Evolutionary conservation across 495 filamentous ascomycete species (phyloP), one percentile per base, ranked within the genome.

Genomic region (Penicillium samsonianum): DNA sequence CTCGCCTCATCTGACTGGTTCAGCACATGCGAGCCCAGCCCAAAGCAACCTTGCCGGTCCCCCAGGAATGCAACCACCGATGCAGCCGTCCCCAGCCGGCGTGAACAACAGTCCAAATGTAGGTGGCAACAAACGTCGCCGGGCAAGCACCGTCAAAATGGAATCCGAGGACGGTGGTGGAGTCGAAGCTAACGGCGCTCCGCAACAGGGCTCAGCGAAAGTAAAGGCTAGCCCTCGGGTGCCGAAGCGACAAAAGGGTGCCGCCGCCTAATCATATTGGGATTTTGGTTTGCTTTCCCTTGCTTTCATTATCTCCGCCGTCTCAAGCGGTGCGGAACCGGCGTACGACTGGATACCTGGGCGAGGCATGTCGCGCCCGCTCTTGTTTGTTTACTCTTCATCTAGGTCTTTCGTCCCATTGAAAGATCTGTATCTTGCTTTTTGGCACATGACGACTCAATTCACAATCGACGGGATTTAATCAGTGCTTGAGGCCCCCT

Each of bases 101-200:
- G 87, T 89, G 7, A 95, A 90, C 67, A 93, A 92, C 4, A 95
- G 91, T 51, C 92, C 92, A 10, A 89, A 87, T 53, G 84, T 87
- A 31, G 86, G 65, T 33, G 64, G 81, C 45, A 88, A 87, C 67
- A 92, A 94, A 73, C 84, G 90, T 56, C 80, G 92, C 54, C 78
- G 90, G 40, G 77, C 86, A 10, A 92, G 90, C 57, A 84, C 84
- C 4, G 88, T 93, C 48, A 94, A 95, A 75, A 75, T 80, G 35
- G 91, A 93, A 55, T 82, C 78, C 17, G 90, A 92, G 17, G 84
- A 84, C 20, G 76, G 67, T 50, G 70, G 61, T 47, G 71, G 67
- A 5, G 68, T 75, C 4, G 80, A 80, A 37, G 65, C 81, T 28
- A 85, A 85, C 56, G 81, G 81, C 23, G 67, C 74, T 20, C 70